Conservation (phyloP, 345 rosid genomes). For the Microthlaspi erraticum region DNA sequence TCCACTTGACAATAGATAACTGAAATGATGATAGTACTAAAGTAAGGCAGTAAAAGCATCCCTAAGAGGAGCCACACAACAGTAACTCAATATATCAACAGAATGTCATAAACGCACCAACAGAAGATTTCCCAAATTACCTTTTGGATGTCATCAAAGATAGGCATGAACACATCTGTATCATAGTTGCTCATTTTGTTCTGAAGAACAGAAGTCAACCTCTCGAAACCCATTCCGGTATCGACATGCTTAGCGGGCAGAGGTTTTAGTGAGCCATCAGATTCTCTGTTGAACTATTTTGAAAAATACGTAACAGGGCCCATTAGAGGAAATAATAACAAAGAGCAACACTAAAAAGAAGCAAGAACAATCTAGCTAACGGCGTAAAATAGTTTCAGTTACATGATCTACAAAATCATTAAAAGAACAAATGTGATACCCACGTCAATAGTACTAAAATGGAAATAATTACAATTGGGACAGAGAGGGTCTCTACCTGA, state of each 20-base stretch:
- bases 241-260: slow-evolving; percentile 99
- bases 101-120: slow-evolving; percentile 15
- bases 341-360: slow-evolving; percentile 6
- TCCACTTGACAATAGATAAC: slow-evolving; percentile 11
- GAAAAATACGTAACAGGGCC: slow-evolving; percentile 7
- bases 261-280: slow-evolving; percentile 79
- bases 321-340: slow-evolving; percentile 14
- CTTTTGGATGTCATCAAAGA: slow-evolving; percentile 88
- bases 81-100: slow-evolving; percentile 14
- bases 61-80: not conserved
- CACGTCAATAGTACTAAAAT: slow-evolving; percentile 20
- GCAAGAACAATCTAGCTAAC: slow-evolving; percentile 14
- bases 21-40: not conserved
- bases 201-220: slow-evolving; percentile 90
- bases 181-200: slow-evolving; percentile 99
- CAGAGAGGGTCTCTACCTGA: slow-evolving; percentile 62
- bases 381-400: not conserved
- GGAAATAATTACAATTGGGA: slow-evolving; percentile 14
- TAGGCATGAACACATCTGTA: slow-evolving; percentile 93
- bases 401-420: not conserved
- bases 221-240: slow-evolving; percentile 97
- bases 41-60: slow-evolving; percentile 5
- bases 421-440: not conserved
- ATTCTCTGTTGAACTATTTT: slow-evolving; percentile 88
- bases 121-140: slow-evolving; percentile 46